A percentile compares a stretch with the other conserved stretches of the same genome.
phyloP scores from a whole-genome alignment of 2,329 filamentous ascomycete species.

The Paecilomyces dactylethromorphus region DNA sequence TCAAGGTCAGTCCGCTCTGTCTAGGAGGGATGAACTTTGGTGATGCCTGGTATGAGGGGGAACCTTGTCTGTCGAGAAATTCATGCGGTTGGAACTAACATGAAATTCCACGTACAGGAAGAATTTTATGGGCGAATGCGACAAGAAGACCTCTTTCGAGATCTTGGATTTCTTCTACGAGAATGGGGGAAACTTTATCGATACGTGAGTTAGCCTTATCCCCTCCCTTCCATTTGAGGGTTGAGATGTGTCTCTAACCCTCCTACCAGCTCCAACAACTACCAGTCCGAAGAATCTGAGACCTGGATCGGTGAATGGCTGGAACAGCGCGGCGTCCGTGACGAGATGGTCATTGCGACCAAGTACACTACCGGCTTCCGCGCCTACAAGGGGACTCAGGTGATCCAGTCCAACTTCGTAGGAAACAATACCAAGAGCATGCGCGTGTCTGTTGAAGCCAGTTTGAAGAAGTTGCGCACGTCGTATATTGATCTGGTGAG shows the following conservation, averaged over 20 bases:
- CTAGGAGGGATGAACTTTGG: conserved; percentile 52
- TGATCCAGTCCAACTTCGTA: conserved; percentile 24
- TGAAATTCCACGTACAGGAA: conserved; percentile 7
- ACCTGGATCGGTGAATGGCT: conserved; percentile 50
- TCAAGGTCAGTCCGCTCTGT: conserved; percentile 49
- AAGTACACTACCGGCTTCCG: conserved; percentile 42
- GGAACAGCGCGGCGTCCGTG: conserved; percentile 37
- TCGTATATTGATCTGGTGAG: conserved; percentile 28
- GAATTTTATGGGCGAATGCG: conserved; percentile 33
- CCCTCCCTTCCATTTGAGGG: background rate
- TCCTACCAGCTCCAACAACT: conserved; percentile 36
- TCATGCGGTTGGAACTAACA: background rate
- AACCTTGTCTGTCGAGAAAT: background rate
- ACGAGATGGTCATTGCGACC: conserved; percentile 50
- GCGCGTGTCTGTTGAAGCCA: conserved; percentile 22
- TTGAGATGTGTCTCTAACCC: background rate
- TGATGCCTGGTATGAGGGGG: conserved; percentile 37
- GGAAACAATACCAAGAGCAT: conserved; percentile 30
- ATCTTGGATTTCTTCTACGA: conserved; percentile 47
- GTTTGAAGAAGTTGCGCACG: conserved; percentile 27
- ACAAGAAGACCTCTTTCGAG: conserved; percentile 42
- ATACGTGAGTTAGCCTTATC: conserved; percentile 28
- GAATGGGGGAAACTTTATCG: conserved; percentile 49
- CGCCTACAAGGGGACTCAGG: conserved; percentile 17
- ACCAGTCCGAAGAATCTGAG: conserved; percentile 45